Evolutionary conservation across 257 asterid species (phyloP).

Genomic region (Solanum piurae): DNA sequence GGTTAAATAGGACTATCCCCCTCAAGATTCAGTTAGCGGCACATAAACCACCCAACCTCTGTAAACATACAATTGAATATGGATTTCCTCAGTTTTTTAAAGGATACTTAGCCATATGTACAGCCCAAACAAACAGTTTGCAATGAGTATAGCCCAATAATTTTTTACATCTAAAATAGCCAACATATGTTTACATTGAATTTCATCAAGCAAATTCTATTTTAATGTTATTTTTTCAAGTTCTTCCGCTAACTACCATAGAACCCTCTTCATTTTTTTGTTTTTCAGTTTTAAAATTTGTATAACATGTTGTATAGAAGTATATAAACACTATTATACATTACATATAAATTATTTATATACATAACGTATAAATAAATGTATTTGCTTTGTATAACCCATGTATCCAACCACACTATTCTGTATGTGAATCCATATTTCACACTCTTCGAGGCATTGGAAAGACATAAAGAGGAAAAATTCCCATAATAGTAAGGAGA

Average conservation of each 20-base stretch:
- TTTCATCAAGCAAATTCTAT: neutral
- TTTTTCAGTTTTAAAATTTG: neutral
- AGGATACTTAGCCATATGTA: neutral
- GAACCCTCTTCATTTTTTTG: neutral
- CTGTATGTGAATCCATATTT: neutral
- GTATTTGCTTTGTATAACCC: neutral
- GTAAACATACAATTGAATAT: neutral
- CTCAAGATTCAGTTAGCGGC: neutral
- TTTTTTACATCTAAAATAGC: neutral
- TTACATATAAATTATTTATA: neutral
- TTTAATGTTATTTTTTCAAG: neutral
- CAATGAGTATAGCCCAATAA: neutral
- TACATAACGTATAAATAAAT: neutral
- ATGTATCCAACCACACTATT: neutral
- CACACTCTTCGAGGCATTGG: neutral
- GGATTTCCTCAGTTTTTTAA: neutral
- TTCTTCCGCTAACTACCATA: neutral
- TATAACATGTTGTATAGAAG: neutral
- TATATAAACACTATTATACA: neutral
- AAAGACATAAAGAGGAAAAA: neutral
- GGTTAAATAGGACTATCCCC: neutral
- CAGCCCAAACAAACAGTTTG: neutral
- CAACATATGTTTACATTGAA: neutral
- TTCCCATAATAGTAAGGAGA: constrained; percentile 21
- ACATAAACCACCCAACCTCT: neutral